Percentiles rank a stretch among this genome's conserved stretches.
Evolutionary conservation across 331 rosid genomes (phyloP).

Genomic region (Malus hybrid): DNA sequence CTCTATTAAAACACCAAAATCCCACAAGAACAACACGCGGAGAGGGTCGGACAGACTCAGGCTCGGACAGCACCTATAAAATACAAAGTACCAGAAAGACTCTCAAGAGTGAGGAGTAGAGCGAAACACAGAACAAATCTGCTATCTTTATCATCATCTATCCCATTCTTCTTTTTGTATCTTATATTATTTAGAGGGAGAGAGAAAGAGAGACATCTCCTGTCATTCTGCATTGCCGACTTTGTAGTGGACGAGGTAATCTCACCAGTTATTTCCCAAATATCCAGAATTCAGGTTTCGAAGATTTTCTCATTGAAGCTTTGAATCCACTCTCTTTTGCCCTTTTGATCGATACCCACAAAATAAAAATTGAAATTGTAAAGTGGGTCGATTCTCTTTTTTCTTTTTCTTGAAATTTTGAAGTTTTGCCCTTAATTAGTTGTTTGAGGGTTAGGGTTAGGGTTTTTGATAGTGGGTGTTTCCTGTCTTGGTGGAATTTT

Average conservation of each 20-base stretch:
- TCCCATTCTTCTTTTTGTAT: background rate
- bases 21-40: background rate
- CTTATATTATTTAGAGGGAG: background rate
- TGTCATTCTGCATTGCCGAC: constrained; percentile 67
- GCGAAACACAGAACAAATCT: constrained; percentile 28
- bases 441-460: constrained; percentile 29
- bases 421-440: background rate
- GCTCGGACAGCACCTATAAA: constrained; percentile 1
- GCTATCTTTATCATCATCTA: background rate
- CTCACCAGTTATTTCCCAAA: constrained; percentile 15
- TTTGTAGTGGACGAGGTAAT: constrained; percentile 68
- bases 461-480: constrained; percentile 42
- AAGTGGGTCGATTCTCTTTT: constrained; percentile 30
- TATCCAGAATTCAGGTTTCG: background rate
- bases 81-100: constrained; percentile 10
- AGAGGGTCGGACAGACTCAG: constrained; percentile 4
- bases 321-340: constrained; percentile 37
- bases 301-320: constrained; percentile 22
- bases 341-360: constrained; percentile 47
- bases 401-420: constrained; percentile 1
- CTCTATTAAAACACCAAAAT: too few relatives aligned
- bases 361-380: background rate
- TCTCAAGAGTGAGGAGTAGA: background rate
- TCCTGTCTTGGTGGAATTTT: constrained; percentile 30
- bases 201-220: constrained; percentile 39